Base-by-base conservation (phyloP, 345 rosid species). In the Balakata baccata region DNA sequence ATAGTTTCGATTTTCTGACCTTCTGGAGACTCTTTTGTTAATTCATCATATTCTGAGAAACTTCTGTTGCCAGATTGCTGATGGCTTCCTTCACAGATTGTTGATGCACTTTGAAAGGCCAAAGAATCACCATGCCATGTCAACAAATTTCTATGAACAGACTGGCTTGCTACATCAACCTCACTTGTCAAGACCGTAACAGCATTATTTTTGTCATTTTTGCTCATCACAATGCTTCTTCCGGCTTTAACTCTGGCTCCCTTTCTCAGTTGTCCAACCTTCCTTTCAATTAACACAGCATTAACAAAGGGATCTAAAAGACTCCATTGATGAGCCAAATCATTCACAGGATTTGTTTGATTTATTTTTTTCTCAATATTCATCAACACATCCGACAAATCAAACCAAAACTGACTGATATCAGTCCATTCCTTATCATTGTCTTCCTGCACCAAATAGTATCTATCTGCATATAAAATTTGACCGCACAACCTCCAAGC, bases 291-390 rank as follows among this genome's bases (percentile, higher is more conserved):
- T 80, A 86, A 90, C 64, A 90, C 86, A 79, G 74, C 93, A 72
- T 81, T 85, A 69, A 94, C 94, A 84, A 94, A 94, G 74, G 98
- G 98, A 79, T 94, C 96, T 74, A 94, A 85, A 57, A 86, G 70
- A 77, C 74, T 84, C 98, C 98, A 94, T 71, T 69, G 78, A 78
- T 78, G 88, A 73, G 89, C 88, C 80, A 90, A 83, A 20, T 79
- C 76, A 74, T 69, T 66, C n/a, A 66, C 74, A 79, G 76, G 75
- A 74, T 79, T 82, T 66, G 82, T 70, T 11, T 73, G 80, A 76
- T 83, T 82, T 74, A 81, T 69, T 80, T 85, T 86, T 84, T 84
- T 88, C 82, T 85, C 88, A 62, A 90, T 70, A 52, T 74, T 87
- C 81, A 52, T 68, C 82, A 92, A 79, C 16, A 81, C 74, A 68